A percentile compares a stretch with the other conserved stretches of the same genome.
These are phyloP conservation scores for Pythium pectinolyticum DNA, from an alignment of 352 stramenopile genomes.

Conservation along the genomic window DNA sequence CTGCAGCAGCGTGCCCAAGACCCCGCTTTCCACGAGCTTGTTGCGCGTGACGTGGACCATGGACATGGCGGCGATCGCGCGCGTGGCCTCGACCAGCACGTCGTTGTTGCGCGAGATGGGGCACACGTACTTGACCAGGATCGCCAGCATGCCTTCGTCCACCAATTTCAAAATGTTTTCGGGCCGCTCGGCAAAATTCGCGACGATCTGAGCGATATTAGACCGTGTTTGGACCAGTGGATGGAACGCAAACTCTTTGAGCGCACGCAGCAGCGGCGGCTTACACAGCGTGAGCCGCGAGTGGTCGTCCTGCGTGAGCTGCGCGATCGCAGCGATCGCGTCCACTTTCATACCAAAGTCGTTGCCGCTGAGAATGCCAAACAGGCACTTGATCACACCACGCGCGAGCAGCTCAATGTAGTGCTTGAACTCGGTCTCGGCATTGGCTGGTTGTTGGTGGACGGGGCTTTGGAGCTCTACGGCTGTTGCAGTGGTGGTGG, in stretches of 20 bases:
- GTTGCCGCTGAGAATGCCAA: constrained; percentile 65
- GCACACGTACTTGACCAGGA: constrained; percentile 75
- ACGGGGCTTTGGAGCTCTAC: too few species aligned
- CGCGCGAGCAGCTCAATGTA: constrained; percentile 72
- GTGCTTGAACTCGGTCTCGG: constrained; percentile 56
- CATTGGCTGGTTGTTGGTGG: background rate
- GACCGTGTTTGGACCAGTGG: constrained; percentile 53
- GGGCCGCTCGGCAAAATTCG: constrained; percentile 69
- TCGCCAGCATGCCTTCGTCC: constrained; percentile 56
- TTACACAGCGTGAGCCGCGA: constrained; percentile 75
- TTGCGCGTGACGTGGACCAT: constrained; percentile 56
- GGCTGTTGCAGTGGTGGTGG: background rate
- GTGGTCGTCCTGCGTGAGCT: constrained; percentile 61
- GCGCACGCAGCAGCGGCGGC: constrained; percentile 47
- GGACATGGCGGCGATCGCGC: constrained; percentile 60
- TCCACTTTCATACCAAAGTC: constrained; percentile 76
- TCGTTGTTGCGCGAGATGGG: constrained; percentile 51
- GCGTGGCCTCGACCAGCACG: constrained; percentile 55
- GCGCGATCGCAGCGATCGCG: constrained; percentile 59
- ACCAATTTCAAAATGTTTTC: constrained; percentile 78
- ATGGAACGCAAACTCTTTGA: constrained; percentile 70
- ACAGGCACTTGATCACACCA: constrained; percentile 72
- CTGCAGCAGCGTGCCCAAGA: constrained; percentile 56
- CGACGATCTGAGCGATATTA: constrained; percentile 70
- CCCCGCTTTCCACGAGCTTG: constrained; percentile 60